Evolutionary conservation across 163 green algal species (phyloP).

Genomic region (Prototheca cutis): DNA sequence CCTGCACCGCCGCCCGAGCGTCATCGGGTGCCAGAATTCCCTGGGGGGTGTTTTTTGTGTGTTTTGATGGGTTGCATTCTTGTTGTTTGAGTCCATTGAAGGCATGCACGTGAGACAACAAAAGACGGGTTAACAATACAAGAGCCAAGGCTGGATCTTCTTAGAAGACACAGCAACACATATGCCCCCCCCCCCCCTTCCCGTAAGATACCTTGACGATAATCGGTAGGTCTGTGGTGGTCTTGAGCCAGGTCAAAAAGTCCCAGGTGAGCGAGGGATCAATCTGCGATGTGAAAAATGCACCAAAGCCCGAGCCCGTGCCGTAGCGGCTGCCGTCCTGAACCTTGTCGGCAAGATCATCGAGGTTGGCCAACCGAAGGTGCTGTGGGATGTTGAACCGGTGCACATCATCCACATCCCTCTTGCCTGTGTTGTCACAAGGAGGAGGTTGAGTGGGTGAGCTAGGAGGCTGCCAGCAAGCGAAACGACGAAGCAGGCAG

Average conservation of each 20-base stretch:
- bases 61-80: too few relatives aligned
- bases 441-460: too few relatives aligned
- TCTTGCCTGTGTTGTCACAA: conserved; percentile 40
- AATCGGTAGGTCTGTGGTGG: conserved; percentile 71
- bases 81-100: too few relatives aligned
- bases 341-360: conserved; percentile 8
- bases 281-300: conserved; percentile 61
- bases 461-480: too few relatives aligned
- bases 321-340: background rate
- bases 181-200: too few relatives aligned
- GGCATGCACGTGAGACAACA: too few relatives aligned
- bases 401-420: conserved; percentile 74
- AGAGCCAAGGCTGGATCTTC: background rate
- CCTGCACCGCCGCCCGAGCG: conserved; percentile 53
- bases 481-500: too few relatives aligned
- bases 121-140: too few relatives aligned
- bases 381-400: conserved; percentile 32
- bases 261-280: conserved; percentile 80
- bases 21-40: conserved; percentile 75
- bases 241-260: conserved; percentile 69
- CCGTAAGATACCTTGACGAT: conserved; percentile 82
- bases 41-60: too few relatives aligned
- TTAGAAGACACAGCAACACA: too few relatives aligned
- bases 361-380: conserved; percentile 34
- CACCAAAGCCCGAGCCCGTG: conserved; percentile 20